These are phyloP conservation scores for Erythrobasidium hasegawianum DNA, from an alignment of 1,284 basidiomycete genomes.

Conservation along the genomic window DNA sequence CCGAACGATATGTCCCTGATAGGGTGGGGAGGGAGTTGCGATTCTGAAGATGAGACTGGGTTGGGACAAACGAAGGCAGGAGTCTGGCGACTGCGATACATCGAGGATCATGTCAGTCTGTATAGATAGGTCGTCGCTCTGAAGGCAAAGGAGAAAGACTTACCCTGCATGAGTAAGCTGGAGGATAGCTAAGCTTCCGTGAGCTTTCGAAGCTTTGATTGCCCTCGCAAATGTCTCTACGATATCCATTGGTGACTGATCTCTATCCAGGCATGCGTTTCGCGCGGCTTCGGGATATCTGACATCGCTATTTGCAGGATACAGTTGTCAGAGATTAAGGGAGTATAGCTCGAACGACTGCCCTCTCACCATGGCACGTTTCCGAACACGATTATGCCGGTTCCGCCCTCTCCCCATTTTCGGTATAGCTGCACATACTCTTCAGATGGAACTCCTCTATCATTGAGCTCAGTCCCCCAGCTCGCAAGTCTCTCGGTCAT, in stretches of 20 bases:
- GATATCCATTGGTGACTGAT: constrained; percentile 41
- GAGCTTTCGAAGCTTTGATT: constrained; percentile 50
- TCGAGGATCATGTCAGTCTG: background rate
- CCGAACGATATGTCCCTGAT: constrained; percentile 49
- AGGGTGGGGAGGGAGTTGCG: constrained; percentile 53
- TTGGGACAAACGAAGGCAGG: constrained; percentile 43
- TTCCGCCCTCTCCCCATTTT: constrained; percentile 48
- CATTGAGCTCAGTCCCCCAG: constrained; percentile 43
- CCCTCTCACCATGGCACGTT: constrained; percentile 46
- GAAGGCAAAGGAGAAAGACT: too few species aligned
- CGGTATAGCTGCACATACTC: constrained; percentile 47
- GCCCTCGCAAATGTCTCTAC: constrained; percentile 48
- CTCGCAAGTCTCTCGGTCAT: constrained; percentile 49
- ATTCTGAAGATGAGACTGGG: constrained; percentile 48
- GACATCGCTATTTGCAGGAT: constrained; percentile 19
- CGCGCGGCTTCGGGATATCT: constrained; percentile 31
- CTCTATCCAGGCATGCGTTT: constrained; percentile 34
- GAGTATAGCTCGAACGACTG: too few species aligned
- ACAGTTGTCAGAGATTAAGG: constrained; percentile 7
- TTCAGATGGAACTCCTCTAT: constrained; percentile 43
- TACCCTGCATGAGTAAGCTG: constrained; percentile 53
- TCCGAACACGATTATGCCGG: constrained; percentile 46
- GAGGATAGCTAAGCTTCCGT: constrained; percentile 51
- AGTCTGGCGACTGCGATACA: constrained; percentile 44
- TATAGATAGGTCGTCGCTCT: too few species aligned